These are phyloP conservation scores for Trichophyton simii DNA, from an alignment of 2,329 filamentous ascomycete genomes.

Conservation along the genomic window DNA sequence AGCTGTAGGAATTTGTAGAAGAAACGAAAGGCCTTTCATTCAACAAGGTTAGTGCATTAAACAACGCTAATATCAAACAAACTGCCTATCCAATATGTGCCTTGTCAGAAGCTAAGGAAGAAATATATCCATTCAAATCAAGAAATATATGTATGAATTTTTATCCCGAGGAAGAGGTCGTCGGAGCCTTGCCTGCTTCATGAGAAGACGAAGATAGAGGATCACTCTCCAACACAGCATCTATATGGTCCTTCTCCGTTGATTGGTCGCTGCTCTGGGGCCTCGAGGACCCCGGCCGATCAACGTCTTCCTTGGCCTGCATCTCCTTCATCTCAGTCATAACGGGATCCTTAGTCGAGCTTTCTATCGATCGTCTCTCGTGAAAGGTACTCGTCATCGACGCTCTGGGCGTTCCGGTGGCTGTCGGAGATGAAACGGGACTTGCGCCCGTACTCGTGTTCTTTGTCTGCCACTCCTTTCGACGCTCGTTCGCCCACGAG, in stretches of 20 bases:
- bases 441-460: constrained; percentile 13
- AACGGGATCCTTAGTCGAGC: background rate
- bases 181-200: background rate
- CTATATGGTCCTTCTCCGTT: background rate
- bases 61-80: background rate
- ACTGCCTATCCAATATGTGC: background rate
- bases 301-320: background rate
- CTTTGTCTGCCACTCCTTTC: constrained; percentile 35
- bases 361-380: background rate
- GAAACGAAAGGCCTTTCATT: background rate
- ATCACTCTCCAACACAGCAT: background rate
- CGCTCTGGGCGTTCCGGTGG: constrained; percentile 4
- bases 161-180: background rate
- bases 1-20: background rate
- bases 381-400: constrained; percentile 1
- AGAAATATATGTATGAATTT: background rate
- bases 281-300: background rate
- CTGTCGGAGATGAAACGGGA: constrained; percentile 2
- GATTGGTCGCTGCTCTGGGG: background rate
- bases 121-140: background rate
- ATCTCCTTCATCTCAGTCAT: constrained; percentile 11
- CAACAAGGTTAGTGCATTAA: background rate
- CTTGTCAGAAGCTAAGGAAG: background rate
- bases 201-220: background rate
- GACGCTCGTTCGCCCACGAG: constrained; percentile 43